Evolutionary conservation across 108 stramenopile genomes (phyloP), one percentile per base, ranked within the genome.

Genomic region (Cyclotella cryptica): DNA sequence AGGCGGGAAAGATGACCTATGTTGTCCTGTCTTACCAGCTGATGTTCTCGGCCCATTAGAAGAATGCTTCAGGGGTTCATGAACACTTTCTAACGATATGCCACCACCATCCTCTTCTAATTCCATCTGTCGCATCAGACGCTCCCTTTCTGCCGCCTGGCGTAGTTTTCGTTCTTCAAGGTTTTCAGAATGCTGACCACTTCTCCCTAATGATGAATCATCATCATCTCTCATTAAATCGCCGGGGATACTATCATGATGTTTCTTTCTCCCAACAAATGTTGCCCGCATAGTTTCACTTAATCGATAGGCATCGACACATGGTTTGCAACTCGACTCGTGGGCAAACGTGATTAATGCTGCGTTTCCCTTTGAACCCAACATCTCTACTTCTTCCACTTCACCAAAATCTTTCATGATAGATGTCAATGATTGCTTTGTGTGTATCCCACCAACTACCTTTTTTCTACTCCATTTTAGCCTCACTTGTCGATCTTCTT

Each of bases 381-480:
- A 60, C 42, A 93, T 40, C 77, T 92, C 90, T 21, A 95, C 90
- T 41, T 77, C 43, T 58, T 93, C 90, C 12, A 95, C 89, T 18
- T 45, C 28, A 9, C 94, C 94, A 80, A 93, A 95, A 42, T 75
- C 60, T 21, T 80, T 66, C 83, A 95, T 66, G 24, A 91, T 68
- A 6, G 51, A 42, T 3, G 72, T 84, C 41, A 95, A 49, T 12
- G 84, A 85, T 75, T 92, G 79, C 52, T 89, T 90, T 5, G 90
- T 75, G 84, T 65, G 89, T 84, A 77, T 81, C 75, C 71, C 81
- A n/a, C 69, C 73, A n/a, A 64, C 81, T 42, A 92, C 76, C 61
- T 85, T 89, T 71, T 86, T 92, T 22, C 94, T 85, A 68, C 90
- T 89, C 94, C 94, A 95, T 77, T 95, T 95, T 27, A 95, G 62